Conservation (phyloP, 306 rosid species). For the Hippophae gyantsensis region DNA sequence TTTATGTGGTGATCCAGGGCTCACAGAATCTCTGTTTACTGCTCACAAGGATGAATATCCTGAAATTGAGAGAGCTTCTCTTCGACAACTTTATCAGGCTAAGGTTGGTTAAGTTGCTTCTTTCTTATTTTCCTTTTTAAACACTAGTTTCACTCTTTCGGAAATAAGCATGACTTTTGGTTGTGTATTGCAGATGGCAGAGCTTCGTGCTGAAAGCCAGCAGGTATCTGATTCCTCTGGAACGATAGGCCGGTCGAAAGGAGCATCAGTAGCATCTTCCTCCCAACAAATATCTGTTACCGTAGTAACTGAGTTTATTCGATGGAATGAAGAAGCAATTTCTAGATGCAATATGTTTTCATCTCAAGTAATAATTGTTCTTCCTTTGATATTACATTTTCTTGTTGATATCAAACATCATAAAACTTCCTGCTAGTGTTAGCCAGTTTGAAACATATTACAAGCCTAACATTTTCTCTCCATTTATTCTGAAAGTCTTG, state of each 20-base stretch:
- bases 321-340: conserved; percentile 99
- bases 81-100: conserved; percentile 67
- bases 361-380: conserved; percentile 58
- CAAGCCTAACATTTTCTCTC: not conserved
- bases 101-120: conserved; percentile 53
- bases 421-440: not conserved
- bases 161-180: conserved; percentile 10
- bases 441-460: not conserved
- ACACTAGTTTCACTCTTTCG: conserved; percentile 13
- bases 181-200: conserved; percentile 64
- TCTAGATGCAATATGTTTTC: conserved; percentile 86
- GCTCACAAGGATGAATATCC: conserved; percentile 93
- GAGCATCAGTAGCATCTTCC: conserved; percentile 66
- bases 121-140: conserved; percentile 8
- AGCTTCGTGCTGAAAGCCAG: conserved; percentile 73
- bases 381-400: conserved; percentile 6
- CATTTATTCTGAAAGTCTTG: not conserved
- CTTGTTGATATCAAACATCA: not conserved
- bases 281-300: conserved; percentile 96
- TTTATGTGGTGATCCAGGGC: conserved; percentile 51
- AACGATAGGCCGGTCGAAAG: conserved; percentile 82
- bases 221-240: conserved; percentile 77
- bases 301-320: conserved; percentile 93
- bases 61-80: conserved; percentile 94
- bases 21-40: conserved; percentile 85